Conservation (phyloP, 495 filamentous ascomycete genomes). For the Cetradonia linearis region DNA sequence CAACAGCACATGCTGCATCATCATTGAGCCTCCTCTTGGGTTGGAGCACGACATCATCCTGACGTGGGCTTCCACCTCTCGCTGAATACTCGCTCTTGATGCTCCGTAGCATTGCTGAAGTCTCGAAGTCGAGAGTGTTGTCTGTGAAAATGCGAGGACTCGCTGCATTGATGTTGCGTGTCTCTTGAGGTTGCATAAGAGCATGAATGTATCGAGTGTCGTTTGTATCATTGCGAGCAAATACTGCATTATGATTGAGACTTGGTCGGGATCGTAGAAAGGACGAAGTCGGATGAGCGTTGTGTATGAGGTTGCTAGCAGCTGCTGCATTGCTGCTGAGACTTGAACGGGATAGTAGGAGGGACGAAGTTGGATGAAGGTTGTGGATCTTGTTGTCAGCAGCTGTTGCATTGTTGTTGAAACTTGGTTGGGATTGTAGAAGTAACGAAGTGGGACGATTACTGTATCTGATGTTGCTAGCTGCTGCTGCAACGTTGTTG, state of each 20-base stretch:
- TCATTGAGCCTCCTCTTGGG: not conserved
- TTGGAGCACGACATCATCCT: not conserved
- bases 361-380: not conserved
- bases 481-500: not conserved
- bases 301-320: not conserved
- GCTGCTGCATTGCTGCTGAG: not conserved
- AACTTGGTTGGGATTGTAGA: not conserved
- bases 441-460: too few species aligned
- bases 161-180: not conserved
- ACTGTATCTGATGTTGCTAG: not conserved
- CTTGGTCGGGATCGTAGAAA: not conserved
- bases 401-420: too few species aligned
- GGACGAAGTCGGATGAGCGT: not conserved
- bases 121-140: not conserved
- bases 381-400: not conserved
- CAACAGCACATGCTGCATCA: not conserved
- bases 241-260: not conserved
- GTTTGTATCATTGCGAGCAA: not conserved
- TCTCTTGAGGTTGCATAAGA: not conserved
- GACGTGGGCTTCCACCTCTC: not conserved
- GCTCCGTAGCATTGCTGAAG: not conserved
- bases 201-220: not conserved
- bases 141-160: not conserved
- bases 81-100: not conserved
- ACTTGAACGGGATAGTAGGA: not conserved